Evolutionary conservation across 108 stramenopile species (phyloP), one percentile per base, ranked within the genome.

Genomic region (Stephanodiscus triporus): DNA sequence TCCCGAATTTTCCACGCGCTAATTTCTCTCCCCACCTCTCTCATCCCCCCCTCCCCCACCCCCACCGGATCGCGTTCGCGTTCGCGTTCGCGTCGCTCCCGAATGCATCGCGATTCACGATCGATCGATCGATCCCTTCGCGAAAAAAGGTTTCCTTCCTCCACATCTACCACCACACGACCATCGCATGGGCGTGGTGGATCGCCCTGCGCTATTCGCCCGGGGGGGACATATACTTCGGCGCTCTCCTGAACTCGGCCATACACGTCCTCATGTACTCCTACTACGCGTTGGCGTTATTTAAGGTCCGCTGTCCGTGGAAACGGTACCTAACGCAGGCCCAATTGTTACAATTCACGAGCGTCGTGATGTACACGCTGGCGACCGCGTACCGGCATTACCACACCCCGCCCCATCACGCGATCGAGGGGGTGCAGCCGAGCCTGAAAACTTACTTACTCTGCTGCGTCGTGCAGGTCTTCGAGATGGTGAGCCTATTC

Each of bases 191-290:
- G 90, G 95, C 95, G 14, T 96, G 95, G 95, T 96, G 91, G 97
- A 66, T 95, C 70, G 98, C 96, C 62, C 70, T 96, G 36, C 78
- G 51, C 32, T 72, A 83, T 32, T 86, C 63, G 34, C 95, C 97
- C 23, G 96, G 95, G 53, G 98, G 98, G 23, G 99, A 99, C 77
- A 73, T 88, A 22, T 99, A 98, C 90, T 95, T 99, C 75, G 98
- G 98, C 20, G 96, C 98, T 17, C 79, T 99, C 22, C 73, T 97
- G 26, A 99, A 99, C 77, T 96, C 97, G 6, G 84, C 87, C 76
- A 98, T 99, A 77, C 99, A 99, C 86, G 95, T 97, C 26, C 82
- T 99, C 68, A 99, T 99, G 98, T 99, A 99, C 85, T 91, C 96
- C 1, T 99, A 99, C 85, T 99, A 99, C 84, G 89, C 91, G 10